Evolutionary conservation across 1,284 basidiomycete species (phyloP), one percentile per base, ranked within the genome.

Genomic region (Trichosporon coremiiforme): DNA sequence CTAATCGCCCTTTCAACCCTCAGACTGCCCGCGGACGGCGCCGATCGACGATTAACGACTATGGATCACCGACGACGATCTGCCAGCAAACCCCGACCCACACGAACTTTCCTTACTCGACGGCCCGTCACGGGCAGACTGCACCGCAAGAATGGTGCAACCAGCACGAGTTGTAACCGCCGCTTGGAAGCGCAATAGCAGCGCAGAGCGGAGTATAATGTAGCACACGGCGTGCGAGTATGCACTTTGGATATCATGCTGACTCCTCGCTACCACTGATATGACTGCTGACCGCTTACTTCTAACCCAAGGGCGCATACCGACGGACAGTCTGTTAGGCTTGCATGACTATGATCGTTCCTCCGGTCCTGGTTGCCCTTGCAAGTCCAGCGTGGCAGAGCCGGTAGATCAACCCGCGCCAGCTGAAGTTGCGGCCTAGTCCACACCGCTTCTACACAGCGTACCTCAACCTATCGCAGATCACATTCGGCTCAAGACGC

Each of bases 1-100:
- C 29, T 78, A 60, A 73, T 31, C 41, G 53, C 29, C 12, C 6
- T 4, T 15, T 15, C 8, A 2, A 1, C 10, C 10, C 6, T 10
- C 7, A 6, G 33, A 35, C 33, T 35, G 33, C 33, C 33, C 33
- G 33, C 33, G 33, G 33, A 35, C 6, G 33, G 7, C 33, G 33
- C 33, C 12, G 41, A 25, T 4, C 22, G 53, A 25, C 53, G 25
- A 25, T 25, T 25, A 25, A 25, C 25, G 25, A 25, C 25, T 25
- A 25, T 25, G 25, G 25, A 12, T 9, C 22, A 31, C 9, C 12
- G 36, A 38, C 36, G 10, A 3, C 10, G 10, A 13, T 10, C 36
- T 10, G 10, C 36, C 36, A 38, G 9, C 53, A 57, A 15, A 25
- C 9, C 20, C 13, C 22, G 13, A 25, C 53, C 22, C 17, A 35